Base-by-base conservation (phyloP, 2,329 filamentous ascomycete genomes). In the Diplodia mutila region DNA sequence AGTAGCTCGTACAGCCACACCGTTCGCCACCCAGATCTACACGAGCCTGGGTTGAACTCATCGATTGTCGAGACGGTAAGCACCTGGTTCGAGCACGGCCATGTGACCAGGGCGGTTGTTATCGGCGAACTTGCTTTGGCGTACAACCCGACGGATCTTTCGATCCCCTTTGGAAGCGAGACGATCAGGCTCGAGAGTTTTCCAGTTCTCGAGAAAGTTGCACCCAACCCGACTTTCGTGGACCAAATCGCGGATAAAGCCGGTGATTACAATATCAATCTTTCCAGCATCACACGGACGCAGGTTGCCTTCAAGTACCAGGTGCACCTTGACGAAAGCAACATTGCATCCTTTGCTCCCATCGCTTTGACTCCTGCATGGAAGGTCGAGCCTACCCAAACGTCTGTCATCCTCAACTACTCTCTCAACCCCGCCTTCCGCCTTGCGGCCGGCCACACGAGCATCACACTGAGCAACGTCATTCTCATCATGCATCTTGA, bases 51-150 rank as follows among this genome's bases (percentile, higher is more conserved):
- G 2, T 83, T 99, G 6, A 95, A 93, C 77, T 89, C 91, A 3
- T 98, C 94, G 16, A 86, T 98, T 66, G 91, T 98, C 61, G 95
- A 99, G 78, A 95, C 91, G 0, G 88, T 98, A n/a, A 95, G 89
- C 69, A 92, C 91, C 16, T 88, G 88, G 65, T 96, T 97, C 75
- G 90, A 94, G 67, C 86, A 90, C 39, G 91, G 92, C 9, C 83
- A 83, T 14, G 80, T 94, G 12, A 91, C 87, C 70, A 89, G 88
- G 59, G 89, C 90, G 16, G 90, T 90, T 68, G 87, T 97, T 25
- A 88, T 90, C 53, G 95, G 95, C 68, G 94, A 99, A 80, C 89
- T 99, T 72, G 95, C 94, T 3, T 87, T 99, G 71, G 88, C 90
- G 25, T 94, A 94, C 77, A 95, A 95, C 67, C 80, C 85, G 18